A percentile compares a stretch with the other conserved stretches of the same genome.
These are phyloP conservation scores for Rhizopogon rudus DNA, from an alignment of 768 basidiomycete genomes.

Conservation along the genomic window DNA sequence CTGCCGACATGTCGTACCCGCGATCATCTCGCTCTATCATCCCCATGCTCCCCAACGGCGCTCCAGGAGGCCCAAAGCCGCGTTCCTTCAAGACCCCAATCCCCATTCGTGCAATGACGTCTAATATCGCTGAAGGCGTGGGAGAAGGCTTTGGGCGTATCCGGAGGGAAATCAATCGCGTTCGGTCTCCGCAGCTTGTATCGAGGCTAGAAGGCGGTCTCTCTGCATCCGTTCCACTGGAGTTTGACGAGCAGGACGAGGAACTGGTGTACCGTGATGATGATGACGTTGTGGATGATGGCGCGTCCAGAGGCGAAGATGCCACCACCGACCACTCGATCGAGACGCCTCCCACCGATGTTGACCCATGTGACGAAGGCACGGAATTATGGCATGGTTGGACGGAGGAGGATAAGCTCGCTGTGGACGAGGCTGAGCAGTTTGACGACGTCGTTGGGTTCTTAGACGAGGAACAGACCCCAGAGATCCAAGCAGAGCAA, in stretches of 20 bases:
- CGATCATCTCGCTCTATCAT: constrained; percentile 39
- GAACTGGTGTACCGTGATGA: constrained; percentile 39
- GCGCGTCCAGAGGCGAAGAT: constrained; percentile 20
- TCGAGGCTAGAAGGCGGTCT: constrained; percentile 20
- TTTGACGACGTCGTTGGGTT: constrained; percentile 30
- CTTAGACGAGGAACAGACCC: constrained; percentile 28
- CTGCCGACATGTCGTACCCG: constrained; percentile 52
- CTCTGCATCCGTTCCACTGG: constrained; percentile 31
- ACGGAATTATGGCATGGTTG: constrained; percentile 19
- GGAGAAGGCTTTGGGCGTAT: constrained; percentile 58
- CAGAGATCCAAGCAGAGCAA: constrained; percentile 9
- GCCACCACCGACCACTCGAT: constrained; percentile 25
- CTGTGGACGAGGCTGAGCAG: constrained; percentile 25
- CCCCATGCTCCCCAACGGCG: constrained; percentile 81
- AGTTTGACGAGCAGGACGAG: constrained; percentile 69
- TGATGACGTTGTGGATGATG: constrained; percentile 16
- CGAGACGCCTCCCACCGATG: constrained; percentile 34
- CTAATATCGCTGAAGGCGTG: constrained; percentile 49
- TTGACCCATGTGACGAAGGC: constrained; percentile 2
- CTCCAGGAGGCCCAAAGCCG: constrained; percentile 33
- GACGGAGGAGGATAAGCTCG: constrained; percentile 24
- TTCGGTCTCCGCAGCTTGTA: constrained; percentile 39
- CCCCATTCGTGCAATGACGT: constrained; percentile 50
- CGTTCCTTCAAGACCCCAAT: constrained; percentile 40
- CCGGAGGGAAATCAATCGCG: constrained; percentile 49